Evolutionary conservation across 2,329 filamentous ascomycete species (phyloP).

Genomic region (Neonectria magnoliae): DNA sequence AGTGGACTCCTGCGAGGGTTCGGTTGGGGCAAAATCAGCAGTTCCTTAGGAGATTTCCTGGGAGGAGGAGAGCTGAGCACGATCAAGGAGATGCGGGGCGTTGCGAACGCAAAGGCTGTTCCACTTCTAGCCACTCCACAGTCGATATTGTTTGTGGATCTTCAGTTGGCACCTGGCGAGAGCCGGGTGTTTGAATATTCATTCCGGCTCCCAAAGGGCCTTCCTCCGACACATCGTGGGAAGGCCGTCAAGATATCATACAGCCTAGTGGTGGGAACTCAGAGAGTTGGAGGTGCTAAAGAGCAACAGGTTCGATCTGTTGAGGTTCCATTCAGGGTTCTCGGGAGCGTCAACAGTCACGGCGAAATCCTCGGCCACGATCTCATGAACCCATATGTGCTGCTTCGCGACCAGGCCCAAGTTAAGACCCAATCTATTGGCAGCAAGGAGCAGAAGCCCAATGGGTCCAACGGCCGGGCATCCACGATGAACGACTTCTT

Average conservation of each 20-base stretch:
- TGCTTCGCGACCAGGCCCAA: constrained; percentile 84
- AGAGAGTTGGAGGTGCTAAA: constrained; percentile 79
- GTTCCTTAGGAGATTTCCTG: constrained; percentile 87
- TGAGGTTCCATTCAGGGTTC: constrained; percentile 89
- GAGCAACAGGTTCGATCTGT: constrained; percentile 90
- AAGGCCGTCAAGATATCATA: constrained; percentile 96
- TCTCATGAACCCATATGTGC: constrained; percentile 91
- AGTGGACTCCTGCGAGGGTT: constrained; percentile 84
- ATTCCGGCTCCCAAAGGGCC: constrained; percentile 84
- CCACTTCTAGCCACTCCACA: constrained; percentile 95
- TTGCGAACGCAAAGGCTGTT: constrained; percentile 85
- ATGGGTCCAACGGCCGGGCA: constrained; percentile 43
- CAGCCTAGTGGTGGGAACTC: constrained; percentile 89
- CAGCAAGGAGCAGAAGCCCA: constrained; percentile 40
- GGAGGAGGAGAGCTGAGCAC: constrained; percentile 88
- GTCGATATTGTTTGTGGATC: constrained; percentile 93
- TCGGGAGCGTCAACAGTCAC: constrained; percentile 89
- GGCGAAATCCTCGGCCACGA: constrained; percentile 94
- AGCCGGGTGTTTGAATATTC: constrained; percentile 87
- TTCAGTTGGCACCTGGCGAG: constrained; percentile 87
- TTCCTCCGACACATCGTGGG: constrained; percentile 92
- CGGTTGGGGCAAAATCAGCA: constrained; percentile 88
- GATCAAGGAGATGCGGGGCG: constrained; percentile 93
- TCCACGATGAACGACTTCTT: constrained; percentile 74
- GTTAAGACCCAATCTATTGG: constrained; percentile 58